These are phyloP conservation scores for Magnaporthiopsis poae DNA, from an alignment of 2,329 filamentous ascomycete species.

Conservation along the genomic window DNA sequence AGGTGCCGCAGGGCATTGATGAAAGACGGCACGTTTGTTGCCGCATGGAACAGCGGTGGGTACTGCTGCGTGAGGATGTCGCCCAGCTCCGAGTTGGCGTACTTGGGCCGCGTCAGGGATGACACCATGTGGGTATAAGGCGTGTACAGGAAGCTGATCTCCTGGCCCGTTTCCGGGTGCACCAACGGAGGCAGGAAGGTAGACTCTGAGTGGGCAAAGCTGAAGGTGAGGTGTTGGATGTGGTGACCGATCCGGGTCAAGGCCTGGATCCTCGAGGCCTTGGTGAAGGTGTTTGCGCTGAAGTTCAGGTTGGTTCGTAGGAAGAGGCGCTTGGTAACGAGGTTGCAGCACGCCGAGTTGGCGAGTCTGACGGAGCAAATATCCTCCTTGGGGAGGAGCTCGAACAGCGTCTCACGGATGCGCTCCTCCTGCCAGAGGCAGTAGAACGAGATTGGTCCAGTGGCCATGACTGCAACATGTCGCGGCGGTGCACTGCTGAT, in stretches of 20 bases:
- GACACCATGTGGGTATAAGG: slow-evolving; percentile 60
- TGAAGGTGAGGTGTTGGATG: slow-evolving; percentile 69
- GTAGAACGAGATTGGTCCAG: slow-evolving; percentile 41
- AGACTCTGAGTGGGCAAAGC: slow-evolving; percentile 59
- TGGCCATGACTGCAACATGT: slow-evolving; percentile 45
- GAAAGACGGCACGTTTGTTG: slow-evolving; percentile 78
- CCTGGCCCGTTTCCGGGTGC: slow-evolving; percentile 64
- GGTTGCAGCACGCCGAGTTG: slow-evolving; percentile 60
- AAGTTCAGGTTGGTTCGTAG: slow-evolving; percentile 60
- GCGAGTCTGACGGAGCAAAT: slow-evolving; percentile 54
- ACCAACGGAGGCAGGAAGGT: slow-evolving; percentile 80
- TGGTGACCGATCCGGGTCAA: slow-evolving; percentile 69
- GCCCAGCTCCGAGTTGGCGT: slow-evolving; percentile 68
- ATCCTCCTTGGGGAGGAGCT: slow-evolving; percentile 38
- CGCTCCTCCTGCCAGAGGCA: slow-evolving; percentile 43
- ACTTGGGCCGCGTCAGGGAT: slow-evolving; percentile 59
- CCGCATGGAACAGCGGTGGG: slow-evolving; percentile 78
- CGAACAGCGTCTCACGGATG: slow-evolving; percentile 41
- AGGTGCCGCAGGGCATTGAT: slow-evolving; percentile 62
- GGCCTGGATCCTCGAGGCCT: slow-evolving; percentile 61
- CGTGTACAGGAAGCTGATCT: slow-evolving; percentile 72
- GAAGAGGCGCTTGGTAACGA: slow-evolving; percentile 62
- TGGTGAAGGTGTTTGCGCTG: slow-evolving; percentile 65
- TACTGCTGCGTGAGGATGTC: slow-evolving; percentile 79
- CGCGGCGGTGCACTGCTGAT: slow-evolving; percentile 13